Evolutionary conservation across 192 early-diverging fungal species (phyloP).

Genomic region (Coemansia sp.): DNA sequence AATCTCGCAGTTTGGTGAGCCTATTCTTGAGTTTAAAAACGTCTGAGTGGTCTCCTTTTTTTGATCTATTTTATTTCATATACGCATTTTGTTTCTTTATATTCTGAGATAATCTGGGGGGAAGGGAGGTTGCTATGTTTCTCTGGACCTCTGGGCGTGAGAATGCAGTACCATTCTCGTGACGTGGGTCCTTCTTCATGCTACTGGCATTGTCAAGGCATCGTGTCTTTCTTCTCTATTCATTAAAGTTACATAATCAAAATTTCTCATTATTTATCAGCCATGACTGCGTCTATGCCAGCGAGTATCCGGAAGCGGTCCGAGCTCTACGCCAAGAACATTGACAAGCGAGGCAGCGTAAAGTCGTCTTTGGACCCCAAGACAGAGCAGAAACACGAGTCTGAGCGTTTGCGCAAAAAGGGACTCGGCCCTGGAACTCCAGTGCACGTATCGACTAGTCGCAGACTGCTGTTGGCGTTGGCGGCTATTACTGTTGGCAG

Average conservation of each 20-base stretch:
- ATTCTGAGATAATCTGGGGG: not conserved
- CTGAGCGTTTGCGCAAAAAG: constrained; percentile 37
- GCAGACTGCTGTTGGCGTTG: constrained; percentile 20
- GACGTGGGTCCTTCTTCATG: not conserved
- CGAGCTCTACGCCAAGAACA: constrained; percentile 41
- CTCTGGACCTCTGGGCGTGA: too few relatives aligned
- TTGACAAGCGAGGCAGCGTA: constrained; percentile 39
- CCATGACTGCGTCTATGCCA: constrained; percentile 41
- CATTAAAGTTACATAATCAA: constrained; percentile 4
- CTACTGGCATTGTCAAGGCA: not conserved
- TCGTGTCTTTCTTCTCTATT: not conserved
- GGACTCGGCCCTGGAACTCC: constrained; percentile 20
- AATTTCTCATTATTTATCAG: not conserved
- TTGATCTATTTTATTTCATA: not conserved
- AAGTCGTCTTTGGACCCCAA: constrained; percentile 37
- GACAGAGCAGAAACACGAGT: constrained; percentile 30
- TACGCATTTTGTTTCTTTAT: not conserved
- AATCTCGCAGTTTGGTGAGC: constrained; percentile 86
- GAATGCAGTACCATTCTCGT: not conserved
- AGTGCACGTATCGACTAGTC: constrained; percentile 13
- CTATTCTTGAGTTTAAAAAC: constrained; percentile 80
- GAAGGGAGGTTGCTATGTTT: too few relatives aligned
- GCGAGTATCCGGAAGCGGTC: constrained; percentile 43
- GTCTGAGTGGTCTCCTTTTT: constrained; percentile 1
- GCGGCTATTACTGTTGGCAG: constrained; percentile 44